phyloP scores from a whole-genome alignment of 805 yeast species.

The Myxozyma lipomycoides region DNA sequence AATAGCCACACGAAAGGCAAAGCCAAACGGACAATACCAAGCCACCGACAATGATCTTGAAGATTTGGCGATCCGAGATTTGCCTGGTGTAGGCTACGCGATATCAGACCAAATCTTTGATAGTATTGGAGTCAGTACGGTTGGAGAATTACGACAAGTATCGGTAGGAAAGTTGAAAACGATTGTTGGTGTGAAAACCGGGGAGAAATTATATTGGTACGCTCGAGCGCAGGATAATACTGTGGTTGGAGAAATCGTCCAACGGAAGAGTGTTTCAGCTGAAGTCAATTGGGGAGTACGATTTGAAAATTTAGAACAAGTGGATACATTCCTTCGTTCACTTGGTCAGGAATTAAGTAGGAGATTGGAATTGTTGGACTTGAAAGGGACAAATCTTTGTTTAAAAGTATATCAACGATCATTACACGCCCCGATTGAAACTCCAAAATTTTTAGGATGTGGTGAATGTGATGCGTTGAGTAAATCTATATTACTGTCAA shows the following conservation, averaged over 20 bases:
- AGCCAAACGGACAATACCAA: slow-evolving; percentile 65
- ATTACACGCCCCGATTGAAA: slow-evolving; percentile 62
- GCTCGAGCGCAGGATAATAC: slow-evolving; percentile 67
- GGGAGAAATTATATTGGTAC: slow-evolving; percentile 55
- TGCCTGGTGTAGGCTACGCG: slow-evolving; percentile 44
- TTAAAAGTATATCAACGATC: slow-evolving; percentile 65
- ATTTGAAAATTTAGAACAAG: slow-evolving; percentile 56
- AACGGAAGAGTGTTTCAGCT: slow-evolving; percentile 74
- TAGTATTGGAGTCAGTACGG: slow-evolving; percentile 36
- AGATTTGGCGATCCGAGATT: slow-evolving; percentile 39
- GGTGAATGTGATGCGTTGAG: slow-evolving; percentile 69
- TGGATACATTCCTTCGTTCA: slow-evolving; percentile 57
- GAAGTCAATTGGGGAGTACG: slow-evolving; percentile 92
- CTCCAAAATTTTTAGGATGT: slow-evolving; percentile 79
- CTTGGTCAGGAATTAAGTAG: slow-evolving; percentile 56
- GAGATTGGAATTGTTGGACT: slow-evolving; percentile 48
- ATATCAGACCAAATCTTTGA: slow-evolving; percentile 46
- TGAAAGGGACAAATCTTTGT: slow-evolving; percentile 55
- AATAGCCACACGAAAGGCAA: slow-evolving; percentile 65
- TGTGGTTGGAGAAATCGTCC: slow-evolving; percentile 48
- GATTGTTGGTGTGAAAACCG: slow-evolving; percentile 66
- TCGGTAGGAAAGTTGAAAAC: slow-evolving; percentile 41
- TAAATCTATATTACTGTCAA: slow-evolving; percentile 56
- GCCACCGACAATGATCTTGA: slow-evolving; percentile 42
- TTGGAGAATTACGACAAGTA: slow-evolving; percentile 43